phyloP scores from a whole-genome alignment of 2,329 filamentous ascomycete species.

The Bretziella fagacearum region DNA sequence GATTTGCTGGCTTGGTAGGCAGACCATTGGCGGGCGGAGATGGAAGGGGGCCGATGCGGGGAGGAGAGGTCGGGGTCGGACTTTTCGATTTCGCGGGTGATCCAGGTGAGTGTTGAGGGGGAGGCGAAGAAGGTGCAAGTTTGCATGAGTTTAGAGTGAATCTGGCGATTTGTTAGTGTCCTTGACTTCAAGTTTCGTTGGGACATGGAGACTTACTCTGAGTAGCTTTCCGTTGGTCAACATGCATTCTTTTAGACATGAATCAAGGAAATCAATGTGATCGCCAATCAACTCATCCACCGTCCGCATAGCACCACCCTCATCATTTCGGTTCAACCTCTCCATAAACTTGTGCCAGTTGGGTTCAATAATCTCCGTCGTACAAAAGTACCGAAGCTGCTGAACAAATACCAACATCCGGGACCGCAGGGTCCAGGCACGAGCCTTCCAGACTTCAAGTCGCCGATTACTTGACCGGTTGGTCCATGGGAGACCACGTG shows the following conservation, averaged over 20 bases:
- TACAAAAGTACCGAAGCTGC: slow-evolving; percentile 92
- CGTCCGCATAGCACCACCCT: slow-evolving; percentile 37
- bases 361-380: slow-evolving; percentile 89
- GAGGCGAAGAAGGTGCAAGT: slow-evolving; percentile 88
- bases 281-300: slow-evolving; percentile 98
- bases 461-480: slow-evolving; percentile 56
- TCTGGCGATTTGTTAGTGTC: slow-evolving; percentile 34
- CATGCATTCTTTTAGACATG: slow-evolving; percentile 97
- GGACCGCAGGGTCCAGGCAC: slow-evolving; percentile 78
- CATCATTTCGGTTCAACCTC: slow-evolving; percentile 49
- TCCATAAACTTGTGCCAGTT: slow-evolving; percentile 93
- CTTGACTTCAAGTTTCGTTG: background rate
- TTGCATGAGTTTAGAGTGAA: slow-evolving; percentile 92
- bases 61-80: slow-evolving; percentile 62
- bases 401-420: slow-evolving; percentile 96
- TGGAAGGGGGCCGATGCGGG: slow-evolving; percentile 36
- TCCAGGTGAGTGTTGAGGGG: slow-evolving; percentile 54
- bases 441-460: slow-evolving; percentile 81
- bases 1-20: slow-evolving; percentile 35
- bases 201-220: slow-evolving; percentile 39
- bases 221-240: slow-evolving; percentile 90
- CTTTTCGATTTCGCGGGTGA: slow-evolving; percentile 69
- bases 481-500: slow-evolving; percentile 63
- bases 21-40: slow-evolving; percentile 44
- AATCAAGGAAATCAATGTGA: slow-evolving; percentile 94